Base-by-base conservation (phyloP, 192 early-diverging fungal genomes). In the Backusella circina region DNA sequence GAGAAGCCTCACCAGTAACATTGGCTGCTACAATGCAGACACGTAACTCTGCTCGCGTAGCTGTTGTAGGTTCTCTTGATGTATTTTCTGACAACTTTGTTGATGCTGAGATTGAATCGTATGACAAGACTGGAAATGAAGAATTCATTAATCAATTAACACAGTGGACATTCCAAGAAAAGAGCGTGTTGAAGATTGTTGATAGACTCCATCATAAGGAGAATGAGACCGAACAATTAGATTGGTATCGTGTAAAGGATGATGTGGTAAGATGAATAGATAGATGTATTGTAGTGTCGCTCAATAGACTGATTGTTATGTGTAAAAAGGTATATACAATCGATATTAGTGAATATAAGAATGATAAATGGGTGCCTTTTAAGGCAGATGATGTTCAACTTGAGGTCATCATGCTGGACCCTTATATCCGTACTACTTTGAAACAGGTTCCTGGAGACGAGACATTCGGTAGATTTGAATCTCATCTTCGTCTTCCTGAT, bases 401-500 rank as follows among this genome's bases (percentile, higher is more conserved):
- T 72, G 95, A 97, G 81, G 87, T 95, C 38, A 93, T 92, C 30
- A 99, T 99, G 98, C 87, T 99, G 47, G 97, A 99, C 80, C 98
- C 98, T 9, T 97, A 98, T 81, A 87, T 99, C 71, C 92, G 92
- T 76, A 82, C 90, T 70, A 92, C 91, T 7, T 85, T 95, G 35
- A 88, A 90, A 28, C 80, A 85, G 41, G 51, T 80, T 4, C 80
- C 83, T 50, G 64, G 77, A 41, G 73, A 73, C 4, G 68, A 74
- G 67, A 78, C 82, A 16, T 77, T 79, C 13, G 84, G 83, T 15
- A 80, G 79, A 33, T 90, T 84, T 61, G 70, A 80, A 31, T 71
- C 83, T 2, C 80, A 84, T 30, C 4, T 88, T 3, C 79, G 88
- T 72, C 84, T 99, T 23, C 98, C 98, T 41, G 98, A 99, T 77